A percentile compares a stretch with the other conserved stretches of the same genome.
Evolutionary conservation across 1,139 yeast species (phyloP).

Genomic region (Arxiozyma slooffiae): DNA sequence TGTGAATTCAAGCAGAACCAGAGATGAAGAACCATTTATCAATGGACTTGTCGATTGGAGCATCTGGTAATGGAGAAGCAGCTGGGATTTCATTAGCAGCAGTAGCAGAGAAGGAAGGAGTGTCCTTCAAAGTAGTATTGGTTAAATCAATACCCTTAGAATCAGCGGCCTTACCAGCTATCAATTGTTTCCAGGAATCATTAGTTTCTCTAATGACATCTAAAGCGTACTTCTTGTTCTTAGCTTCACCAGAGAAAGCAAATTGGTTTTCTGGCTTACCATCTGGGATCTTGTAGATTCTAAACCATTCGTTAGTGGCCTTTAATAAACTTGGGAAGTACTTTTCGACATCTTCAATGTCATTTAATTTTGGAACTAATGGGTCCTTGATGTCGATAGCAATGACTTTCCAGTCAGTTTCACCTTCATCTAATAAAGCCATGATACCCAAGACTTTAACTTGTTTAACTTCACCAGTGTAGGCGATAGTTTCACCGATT

Average conservation of each 20-base stretch:
- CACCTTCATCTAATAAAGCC: constrained; percentile 87
- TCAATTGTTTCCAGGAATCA: constrained; percentile 61
- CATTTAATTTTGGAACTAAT: constrained; percentile 59
- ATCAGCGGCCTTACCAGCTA: constrained; percentile 40
- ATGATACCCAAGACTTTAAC: constrained; percentile 79
- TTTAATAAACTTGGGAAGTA: constrained; percentile 74
- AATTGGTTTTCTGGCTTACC: constrained; percentile 82
- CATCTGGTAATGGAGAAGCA: constrained; percentile 66
- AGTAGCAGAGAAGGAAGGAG: constrained; percentile 44
- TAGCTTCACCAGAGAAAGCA: constrained; percentile 77
- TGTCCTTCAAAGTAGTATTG: constrained; percentile 60
- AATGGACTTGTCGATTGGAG: constrained; percentile 90
- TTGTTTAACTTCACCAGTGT: constrained; percentile 68
- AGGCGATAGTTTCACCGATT: constrained; percentile 63
- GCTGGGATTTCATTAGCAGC: constrained; percentile 52
- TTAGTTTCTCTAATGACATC: constrained; percentile 60
- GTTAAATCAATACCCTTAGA: constrained; percentile 47
- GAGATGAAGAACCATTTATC: constrained; percentile 99
- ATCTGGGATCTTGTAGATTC: constrained; percentile 82
- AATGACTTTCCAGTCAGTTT: constrained; percentile 87
- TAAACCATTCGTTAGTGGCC: constrained; percentile 84
- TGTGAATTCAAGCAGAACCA: constrained; percentile 49
- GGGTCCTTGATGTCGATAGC: constrained; percentile 71
- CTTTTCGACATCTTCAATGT: constrained; percentile 64
- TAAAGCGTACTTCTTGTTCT: constrained; percentile 61